phyloP scores from a whole-genome alignment of 2,329 filamentous ascomycete genomes.

The Colletotrichum kahawae region DNA sequence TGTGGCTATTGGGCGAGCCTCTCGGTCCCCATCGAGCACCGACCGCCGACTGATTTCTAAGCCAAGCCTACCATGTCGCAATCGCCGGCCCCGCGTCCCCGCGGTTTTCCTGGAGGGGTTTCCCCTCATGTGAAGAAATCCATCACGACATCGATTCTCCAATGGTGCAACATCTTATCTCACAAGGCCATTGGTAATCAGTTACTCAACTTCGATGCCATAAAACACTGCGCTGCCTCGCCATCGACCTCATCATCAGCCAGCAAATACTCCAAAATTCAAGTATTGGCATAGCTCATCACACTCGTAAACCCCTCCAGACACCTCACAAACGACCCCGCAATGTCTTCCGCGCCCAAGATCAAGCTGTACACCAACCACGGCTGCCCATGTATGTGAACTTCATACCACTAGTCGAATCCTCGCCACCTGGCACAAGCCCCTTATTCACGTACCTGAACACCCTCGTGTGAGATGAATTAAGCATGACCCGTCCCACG shows the following conservation, averaged over 20 bases:
- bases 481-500: neutral
- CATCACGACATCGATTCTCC: conserved; percentile 6
- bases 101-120: neutral
- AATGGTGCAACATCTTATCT: neutral
- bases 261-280: neutral
- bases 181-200: conserved; percentile 1
- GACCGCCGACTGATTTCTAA: neutral
- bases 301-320: neutral
- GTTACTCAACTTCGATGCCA: neutral
- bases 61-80: neutral
- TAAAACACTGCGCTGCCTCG: neutral
- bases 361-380: conserved; percentile 76
- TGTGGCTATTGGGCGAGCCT: neutral
- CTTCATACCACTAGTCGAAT: neutral
- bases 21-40: neutral
- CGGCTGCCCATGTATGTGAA: conserved; percentile 62
- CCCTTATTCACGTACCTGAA: neutral
- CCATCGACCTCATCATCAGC: neutral
- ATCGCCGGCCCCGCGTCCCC: neutral
- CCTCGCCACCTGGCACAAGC: neutral
- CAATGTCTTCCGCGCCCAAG: conserved; percentile 37
- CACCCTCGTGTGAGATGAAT: neutral
- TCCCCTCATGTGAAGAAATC: neutral
- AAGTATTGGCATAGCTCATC: neutral
- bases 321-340: neutral